A percentile compares a stretch with the other conserved stretches of the same genome.
phyloP scores from a whole-genome alignment of 345 rosid genomes.

The Gossypium ekmanianum region DNA sequence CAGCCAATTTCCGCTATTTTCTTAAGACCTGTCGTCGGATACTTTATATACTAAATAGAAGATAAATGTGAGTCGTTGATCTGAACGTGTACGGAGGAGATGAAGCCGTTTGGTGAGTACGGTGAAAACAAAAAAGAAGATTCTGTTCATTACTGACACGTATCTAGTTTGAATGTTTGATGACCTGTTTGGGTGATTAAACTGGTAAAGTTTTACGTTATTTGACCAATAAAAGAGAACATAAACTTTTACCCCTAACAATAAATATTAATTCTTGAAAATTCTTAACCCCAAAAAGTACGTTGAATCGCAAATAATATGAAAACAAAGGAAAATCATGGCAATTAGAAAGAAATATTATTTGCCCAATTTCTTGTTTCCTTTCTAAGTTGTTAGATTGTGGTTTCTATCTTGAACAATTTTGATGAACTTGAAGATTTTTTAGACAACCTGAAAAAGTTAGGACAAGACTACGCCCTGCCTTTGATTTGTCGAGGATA shows the following conservation, averaged over 20 bases:
- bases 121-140: not conserved
- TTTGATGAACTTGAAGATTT: too few relatives aligned
- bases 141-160: conserved; percentile 21
- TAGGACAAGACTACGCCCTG: too few relatives aligned
- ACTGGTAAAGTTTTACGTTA: not conserved
- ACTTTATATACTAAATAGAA: not conserved
- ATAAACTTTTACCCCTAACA: not conserved
- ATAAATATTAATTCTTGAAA: too few relatives aligned
- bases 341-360: too few relatives aligned
- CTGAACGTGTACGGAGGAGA: conserved; percentile 15
- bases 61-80: conserved; percentile 15
- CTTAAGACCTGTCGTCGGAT: not conserved
- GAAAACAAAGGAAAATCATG: too few relatives aligned
- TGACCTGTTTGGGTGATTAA: not conserved
- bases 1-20: not conserved
- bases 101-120: not conserved
- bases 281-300: too few relatives aligned
- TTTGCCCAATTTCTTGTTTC: too few relatives aligned
- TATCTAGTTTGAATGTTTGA: conserved; percentile 5
- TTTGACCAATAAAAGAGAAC: not conserved
- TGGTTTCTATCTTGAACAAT: too few relatives aligned
- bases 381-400: too few relatives aligned
- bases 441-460: too few relatives aligned
- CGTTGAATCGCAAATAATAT: too few relatives aligned
- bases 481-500: too few relatives aligned